phyloP scores from a whole-genome alignment of 192 early-diverging fungal species.

The Chytriomyces confervae region DNA sequence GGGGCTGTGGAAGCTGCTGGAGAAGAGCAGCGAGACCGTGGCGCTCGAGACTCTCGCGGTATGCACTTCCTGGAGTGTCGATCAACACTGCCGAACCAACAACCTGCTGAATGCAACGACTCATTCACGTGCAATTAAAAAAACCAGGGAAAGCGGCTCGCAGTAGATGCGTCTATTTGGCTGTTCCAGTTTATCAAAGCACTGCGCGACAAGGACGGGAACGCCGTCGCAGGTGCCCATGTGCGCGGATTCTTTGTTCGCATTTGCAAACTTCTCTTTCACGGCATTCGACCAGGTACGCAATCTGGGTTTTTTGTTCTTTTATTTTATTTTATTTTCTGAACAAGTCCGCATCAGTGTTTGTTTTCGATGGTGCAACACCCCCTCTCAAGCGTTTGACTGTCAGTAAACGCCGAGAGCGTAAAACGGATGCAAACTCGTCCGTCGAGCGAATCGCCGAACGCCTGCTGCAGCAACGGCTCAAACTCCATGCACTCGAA shows the following conservation, averaged over 20 bases:
- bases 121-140: background rate
- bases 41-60: conserved; percentile 76
- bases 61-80: background rate
- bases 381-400: conserved; percentile 84
- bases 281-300: conserved; percentile 74
- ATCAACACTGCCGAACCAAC: background rate
- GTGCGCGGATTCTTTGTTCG: conserved; percentile 92
- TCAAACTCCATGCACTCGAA: conserved; percentile 71
- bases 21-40: conserved; percentile 77
- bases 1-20: conserved; percentile 86
- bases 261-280: conserved; percentile 92
- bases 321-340: conserved; percentile 45
- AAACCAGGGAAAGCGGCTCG: conserved; percentile 68
- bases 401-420: conserved; percentile 54
- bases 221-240: conserved; percentile 81
- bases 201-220: conserved; percentile 88
- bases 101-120: background rate
- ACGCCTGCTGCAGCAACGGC: conserved; percentile 79
- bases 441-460: conserved; percentile 78
- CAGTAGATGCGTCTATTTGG: conserved; percentile 97
- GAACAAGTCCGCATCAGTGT: conserved; percentile 54
- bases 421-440: conserved; percentile 45
- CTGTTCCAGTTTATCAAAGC: conserved; percentile 95
- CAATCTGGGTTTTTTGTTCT: conserved; percentile 61
- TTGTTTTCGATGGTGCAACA: conserved; percentile 95